Evolutionary conservation across 2,329 filamentous ascomycete species (phyloP).

Genomic region (Setomelanomma holmii): DNA sequence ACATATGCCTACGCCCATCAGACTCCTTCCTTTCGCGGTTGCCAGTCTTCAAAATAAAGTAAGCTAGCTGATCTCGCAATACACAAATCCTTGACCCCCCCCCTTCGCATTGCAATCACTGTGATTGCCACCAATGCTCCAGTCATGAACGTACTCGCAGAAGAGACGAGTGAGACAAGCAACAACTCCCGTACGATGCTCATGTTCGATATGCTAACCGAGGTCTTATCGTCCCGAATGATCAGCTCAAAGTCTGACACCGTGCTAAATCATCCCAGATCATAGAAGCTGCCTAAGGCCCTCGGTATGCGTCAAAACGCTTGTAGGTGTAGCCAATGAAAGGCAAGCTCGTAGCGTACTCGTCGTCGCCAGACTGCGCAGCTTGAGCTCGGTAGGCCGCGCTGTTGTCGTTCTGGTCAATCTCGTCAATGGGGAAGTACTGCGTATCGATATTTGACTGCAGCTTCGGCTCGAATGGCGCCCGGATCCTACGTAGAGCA

Average conservation of each 20-base stretch:
- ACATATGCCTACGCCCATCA: not conserved
- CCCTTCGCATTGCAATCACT: not conserved
- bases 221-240: not conserved
- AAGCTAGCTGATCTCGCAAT: not conserved
- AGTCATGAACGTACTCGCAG: not conserved
- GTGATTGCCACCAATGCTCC: not conserved
- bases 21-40: not conserved
- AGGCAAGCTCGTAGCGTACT: conserved; percentile 91
- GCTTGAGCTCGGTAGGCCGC: conserved; percentile 86
- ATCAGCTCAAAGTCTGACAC: not conserved
- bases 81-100: not conserved
- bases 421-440: conserved; percentile 98
- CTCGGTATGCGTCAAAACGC: conserved; percentile 77
- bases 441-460: conserved; percentile 94
- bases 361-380: conserved; percentile 72
- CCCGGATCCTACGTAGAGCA: conserved; percentile 87
- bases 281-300: conserved; percentile 34
- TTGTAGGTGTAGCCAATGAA: conserved; percentile 99
- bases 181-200: conserved; percentile 26
- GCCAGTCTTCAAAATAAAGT: not conserved
- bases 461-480: conserved; percentile 93
- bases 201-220: conserved; percentile 12
- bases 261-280: not conserved
- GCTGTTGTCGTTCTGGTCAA: conserved; percentile 93
- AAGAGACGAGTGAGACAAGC: conserved; percentile 1